These are phyloP conservation scores for Candida tetrigidarum DNA, from an alignment of 1,139 yeast genomes.

Conservation along the genomic window DNA sequence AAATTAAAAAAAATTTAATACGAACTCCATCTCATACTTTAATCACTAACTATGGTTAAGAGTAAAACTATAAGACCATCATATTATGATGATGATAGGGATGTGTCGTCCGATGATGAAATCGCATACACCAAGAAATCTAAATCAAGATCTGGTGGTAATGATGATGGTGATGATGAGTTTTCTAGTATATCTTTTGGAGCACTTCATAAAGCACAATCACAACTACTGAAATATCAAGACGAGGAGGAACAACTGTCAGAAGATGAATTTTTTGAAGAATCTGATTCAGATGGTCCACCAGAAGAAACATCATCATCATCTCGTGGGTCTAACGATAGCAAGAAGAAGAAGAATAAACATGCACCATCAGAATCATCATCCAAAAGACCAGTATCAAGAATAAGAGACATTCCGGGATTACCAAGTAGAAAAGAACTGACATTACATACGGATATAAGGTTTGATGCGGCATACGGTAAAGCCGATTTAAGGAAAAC, in stretches of 20 bases:
- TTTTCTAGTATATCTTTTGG: conserved; percentile 54
- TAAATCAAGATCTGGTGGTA: conserved; percentile 7
- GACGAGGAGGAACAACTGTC: conserved; percentile 21
- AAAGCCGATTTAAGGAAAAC: conserved; percentile 70
- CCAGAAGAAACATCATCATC: conserved; percentile 21
- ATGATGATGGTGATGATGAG: conserved; percentile 26
- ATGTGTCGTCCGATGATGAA: conserved; percentile 25
- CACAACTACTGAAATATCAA: conserved; percentile 34
- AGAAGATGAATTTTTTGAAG: conserved; percentile 18
- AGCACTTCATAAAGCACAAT: conserved; percentile 60
- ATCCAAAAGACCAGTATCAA: conserved; percentile 71
- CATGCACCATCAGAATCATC: conserved; percentile 85
- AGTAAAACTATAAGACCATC: conserved; percentile 21
- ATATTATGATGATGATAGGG: conserved; percentile 18
- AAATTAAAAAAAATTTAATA: no score
- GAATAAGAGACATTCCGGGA: conserved; percentile 77
- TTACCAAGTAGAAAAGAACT: conserved; percentile 48
- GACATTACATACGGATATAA: conserved; percentile 69
- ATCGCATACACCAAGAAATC: conserved; percentile 11
- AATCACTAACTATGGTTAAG: conserved; percentile 11
- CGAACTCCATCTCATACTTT: background rate
- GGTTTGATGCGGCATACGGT: conserved; percentile 91
- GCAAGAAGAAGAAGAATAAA: conserved; percentile 46
- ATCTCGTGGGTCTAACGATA: conserved; percentile 8
- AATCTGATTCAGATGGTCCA: conserved; percentile 20